Base-by-base conservation (phyloP, 225 moss, liverwort and hornwort genomes). In the Polytrichum commune region DNA sequence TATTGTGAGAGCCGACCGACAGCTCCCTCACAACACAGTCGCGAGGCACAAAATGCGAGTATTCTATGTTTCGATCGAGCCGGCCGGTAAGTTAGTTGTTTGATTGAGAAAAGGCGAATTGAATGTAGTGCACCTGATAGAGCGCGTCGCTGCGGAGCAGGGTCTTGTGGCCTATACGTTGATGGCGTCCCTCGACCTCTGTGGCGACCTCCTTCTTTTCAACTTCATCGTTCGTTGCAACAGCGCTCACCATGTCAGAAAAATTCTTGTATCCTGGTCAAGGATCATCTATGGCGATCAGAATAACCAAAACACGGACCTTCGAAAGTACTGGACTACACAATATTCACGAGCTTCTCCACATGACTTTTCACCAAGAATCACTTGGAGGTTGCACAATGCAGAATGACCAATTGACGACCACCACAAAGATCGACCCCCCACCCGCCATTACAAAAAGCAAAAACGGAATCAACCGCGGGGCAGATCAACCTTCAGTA, bases 121-220 rank as follows among this genome's bases (percentile, higher is more conserved):
- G 25, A 16, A 25, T 30, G 69, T 63, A 56, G 67, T 73, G 24
- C 58, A 85, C 88, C 85, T 88, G 76, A 70, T 89, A 83, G 16
- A 89, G 85, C 22, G 78, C 78, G 75, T 66, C 66, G 70, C 80
- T 83, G 19, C 78, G 76, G 64, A 89, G 88, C 19, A 89, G 88
- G 13, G 73, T 89, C 75, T 89, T 89, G 72, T 85, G 84, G 25
- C 88, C 82, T 54, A 7, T 65, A 46, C 80, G 79, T 63, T 73
- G 71, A 60, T 88, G 88, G 16, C 84, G 74, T 13, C 87, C 87
- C 71, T 77, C 68, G 46, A 63, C 81, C 78, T 78, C 72, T 61
- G 80, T 83, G 66, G 29, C 73, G 18, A 60, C 29, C 75, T 78
- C 69, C 19, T 76, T 35, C 70, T 25, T 71, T 54, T 74, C 72